Conservation (phyloP, 2,329 filamentous ascomycete species). For the Fusarium sp. region DNA sequence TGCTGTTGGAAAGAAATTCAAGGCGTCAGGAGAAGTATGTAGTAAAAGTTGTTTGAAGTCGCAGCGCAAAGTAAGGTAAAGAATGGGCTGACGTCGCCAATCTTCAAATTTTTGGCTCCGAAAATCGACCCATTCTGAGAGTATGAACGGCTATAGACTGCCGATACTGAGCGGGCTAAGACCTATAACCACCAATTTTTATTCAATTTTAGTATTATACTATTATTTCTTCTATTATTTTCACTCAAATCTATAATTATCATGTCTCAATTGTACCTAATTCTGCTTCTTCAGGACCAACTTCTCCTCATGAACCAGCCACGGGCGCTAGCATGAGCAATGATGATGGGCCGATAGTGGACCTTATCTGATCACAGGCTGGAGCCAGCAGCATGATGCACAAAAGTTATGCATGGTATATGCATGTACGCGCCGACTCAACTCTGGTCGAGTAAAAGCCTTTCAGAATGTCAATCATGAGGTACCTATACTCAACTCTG, state of each 20-base stretch:
- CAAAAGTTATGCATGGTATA: neutral
- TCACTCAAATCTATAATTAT: neutral
- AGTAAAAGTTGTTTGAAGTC: constrained; percentile 21
- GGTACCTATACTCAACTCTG: neutral
- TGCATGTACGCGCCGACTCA: constrained; percentile 15
- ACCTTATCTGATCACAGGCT: constrained; percentile 19
- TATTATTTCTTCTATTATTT: too few relatives aligned
- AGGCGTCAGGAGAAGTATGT: constrained; percentile 1
- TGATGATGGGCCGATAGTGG: constrained; percentile 34
- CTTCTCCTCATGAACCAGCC: constrained; percentile 13
- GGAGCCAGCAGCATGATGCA: constrained; percentile 14
- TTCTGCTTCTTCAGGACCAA: neutral
- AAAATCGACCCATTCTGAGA: constrained; percentile 44
- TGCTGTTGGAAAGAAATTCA: constrained; percentile 8
- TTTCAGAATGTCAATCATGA: neutral
- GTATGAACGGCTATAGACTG: constrained; percentile 18
- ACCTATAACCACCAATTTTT: neutral
- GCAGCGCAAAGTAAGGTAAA: constrained; percentile 15
- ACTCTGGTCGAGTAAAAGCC: neutral
- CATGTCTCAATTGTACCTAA: neutral
- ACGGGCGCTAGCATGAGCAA: constrained; percentile 27
- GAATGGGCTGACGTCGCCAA: constrained; percentile 47
- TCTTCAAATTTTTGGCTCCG: constrained; percentile 38
- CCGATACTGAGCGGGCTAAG: neutral
- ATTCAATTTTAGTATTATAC: neutral